Base-by-base conservation (phyloP, 176 grass and related monocot genomes). In the Triticum monococcum region DNA sequence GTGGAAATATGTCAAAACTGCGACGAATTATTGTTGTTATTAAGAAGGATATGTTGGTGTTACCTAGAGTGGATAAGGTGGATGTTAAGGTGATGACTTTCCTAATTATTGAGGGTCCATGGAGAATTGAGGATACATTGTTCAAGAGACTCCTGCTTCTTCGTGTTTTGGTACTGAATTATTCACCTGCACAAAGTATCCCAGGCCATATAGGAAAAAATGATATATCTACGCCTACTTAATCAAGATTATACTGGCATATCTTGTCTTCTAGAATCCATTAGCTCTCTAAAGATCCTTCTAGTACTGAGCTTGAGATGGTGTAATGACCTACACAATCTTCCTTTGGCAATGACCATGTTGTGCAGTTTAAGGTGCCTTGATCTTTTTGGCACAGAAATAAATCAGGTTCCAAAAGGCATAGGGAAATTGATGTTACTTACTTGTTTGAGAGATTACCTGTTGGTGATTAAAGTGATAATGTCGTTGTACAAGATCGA, bases 381-480 rank as follows among this genome's bases (percentile, higher is more conserved):
- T 17, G 28, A 59, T 11, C 72, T 88, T 38, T 1, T 0, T 0
- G 0, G 2, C 0, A 79, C 35, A 9, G 20, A 64, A 13, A 28
- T 88, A 52, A 72, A 56, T 7, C 31, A 78, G 25, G 70, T 88
- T 24, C 80, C 80, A 9, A 63, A 70, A 70, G 87, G 73, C 2
- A 88, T 84, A 12, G 10, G 64, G 0, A 50, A 5, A 10, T 2
- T 88, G 25, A 7, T 13, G 3, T 22, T 14, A 1, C 61, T 88
- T 0, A 78, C 78, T 46, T 10, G 46, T 60, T 5, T 88, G 43
- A 2, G 33, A 67, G 71, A 33, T 38, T 82, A 76, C 28, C 74
- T 7, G 12, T 77, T 12, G 68, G 81, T 11, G 4, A 2, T 43
- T 5, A 13, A 50, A 50, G 46, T 50, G 4, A 0, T 5, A 16